Evolutionary conservation across 257 asterid species (phyloP), one percentile per base, ranked within the genome.

Genomic region (Capsicum chinense): DNA sequence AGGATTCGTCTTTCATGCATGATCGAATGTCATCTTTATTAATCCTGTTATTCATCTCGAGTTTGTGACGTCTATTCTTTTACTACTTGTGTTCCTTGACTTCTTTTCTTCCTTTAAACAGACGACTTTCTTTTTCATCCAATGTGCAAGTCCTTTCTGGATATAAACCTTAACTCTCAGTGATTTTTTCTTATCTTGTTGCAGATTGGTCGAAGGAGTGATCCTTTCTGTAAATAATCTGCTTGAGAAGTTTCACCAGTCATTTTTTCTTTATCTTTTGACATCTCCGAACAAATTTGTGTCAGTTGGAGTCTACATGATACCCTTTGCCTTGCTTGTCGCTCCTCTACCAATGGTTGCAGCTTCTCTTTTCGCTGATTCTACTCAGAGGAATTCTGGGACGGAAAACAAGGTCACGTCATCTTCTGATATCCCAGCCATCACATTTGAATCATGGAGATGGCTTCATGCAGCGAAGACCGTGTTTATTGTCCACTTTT

Each of bases 231-330:
- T 93, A 74, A 97, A 97, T 89, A 97, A 97, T 89, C 97, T 97
- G 79, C 98, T 97, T 2, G 99, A 97, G 93, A 97, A 95, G 89
- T 97, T 97, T 85, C 99, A 97, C 88, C 99, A 95, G 79, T 97
- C 99, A 37, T 95, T 92, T 89, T 97, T 97, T 82, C 93, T 97
- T 10, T 93, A 97, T 87, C 98, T 97, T 83, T 67, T 97, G 88
- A 93, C 95, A 0, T 93, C 97, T 37, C 92, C 99, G 0, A 89
- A 87, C 90, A 91, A 91, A 87, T 96, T 96, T 81, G 93, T 93
- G 21, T 96, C 98, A 4, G 98, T 94, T 83, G 98, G 98, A 86
- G 94, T 94, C 19, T 96, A 96, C 90, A 96, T 95, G 99, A 93
- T 94, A 68, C 92, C 98, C 47, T 96, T 96, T 88, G 95, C 90